These are phyloP conservation scores for Plantago elongata DNA, from an alignment of 257 asterid genomes.

Conservation along the genomic window DNA sequence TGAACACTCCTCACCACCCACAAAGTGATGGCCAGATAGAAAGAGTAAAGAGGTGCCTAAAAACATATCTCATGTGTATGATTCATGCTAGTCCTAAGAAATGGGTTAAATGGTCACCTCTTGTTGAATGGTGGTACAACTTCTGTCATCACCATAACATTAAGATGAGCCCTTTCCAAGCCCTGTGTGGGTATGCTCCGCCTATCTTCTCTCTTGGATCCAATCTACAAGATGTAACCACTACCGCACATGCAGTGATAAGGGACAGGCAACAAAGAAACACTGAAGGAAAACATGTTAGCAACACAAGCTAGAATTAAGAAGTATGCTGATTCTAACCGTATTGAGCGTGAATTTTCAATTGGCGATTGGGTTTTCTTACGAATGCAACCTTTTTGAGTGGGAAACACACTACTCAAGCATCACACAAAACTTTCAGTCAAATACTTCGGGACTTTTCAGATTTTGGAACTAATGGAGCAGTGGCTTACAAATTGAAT, in stretches of 20 bases:
- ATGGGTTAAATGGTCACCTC: background rate
- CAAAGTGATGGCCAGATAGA: constrained; percentile 7
- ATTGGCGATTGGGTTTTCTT: background rate
- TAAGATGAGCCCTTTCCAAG: background rate
- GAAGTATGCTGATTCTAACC: background rate
- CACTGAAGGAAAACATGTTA: background rate
- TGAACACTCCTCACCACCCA: background rate
- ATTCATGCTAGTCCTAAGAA: background rate
- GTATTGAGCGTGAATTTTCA: background rate
- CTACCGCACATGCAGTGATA: background rate
- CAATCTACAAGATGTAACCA: rapidly evolving
- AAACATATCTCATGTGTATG: background rate
- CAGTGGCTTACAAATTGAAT: background rate
- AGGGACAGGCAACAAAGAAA: background rate
- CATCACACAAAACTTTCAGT: background rate
- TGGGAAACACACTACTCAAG: background rate
- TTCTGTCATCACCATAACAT: background rate
- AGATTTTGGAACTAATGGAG: background rate
- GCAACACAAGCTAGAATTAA: background rate
- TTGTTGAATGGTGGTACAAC: background rate
- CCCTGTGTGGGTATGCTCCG: background rate
- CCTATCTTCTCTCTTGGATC: background rate
- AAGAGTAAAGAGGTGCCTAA: background rate
- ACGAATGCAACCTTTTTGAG: background rate
- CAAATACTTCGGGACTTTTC: background rate